These are phyloP conservation scores for Cutaneotrichosporon sp. DNA, from an alignment of 1,284 basidiomycete species.

Conservation along the genomic window DNA sequence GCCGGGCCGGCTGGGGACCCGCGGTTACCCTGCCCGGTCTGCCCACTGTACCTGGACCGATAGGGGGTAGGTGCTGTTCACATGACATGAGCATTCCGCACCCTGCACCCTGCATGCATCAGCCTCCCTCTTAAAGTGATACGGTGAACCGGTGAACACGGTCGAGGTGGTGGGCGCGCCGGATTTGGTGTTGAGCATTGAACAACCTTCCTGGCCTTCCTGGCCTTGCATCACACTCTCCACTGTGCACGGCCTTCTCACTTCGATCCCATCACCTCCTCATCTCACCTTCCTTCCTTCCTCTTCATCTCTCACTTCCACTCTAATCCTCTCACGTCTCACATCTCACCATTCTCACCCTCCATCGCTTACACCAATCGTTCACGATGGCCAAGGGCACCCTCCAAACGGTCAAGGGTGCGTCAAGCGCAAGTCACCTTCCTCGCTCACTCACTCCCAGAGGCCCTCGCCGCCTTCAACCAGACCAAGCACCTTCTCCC, in stretches of 20 bases:
- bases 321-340: too few relatives aligned
- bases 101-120: not conserved
- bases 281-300: too few relatives aligned
- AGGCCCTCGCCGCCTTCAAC: not conserved
- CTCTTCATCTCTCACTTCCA: too few relatives aligned
- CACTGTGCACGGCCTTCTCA: not conserved
- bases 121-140: too few relatives aligned
- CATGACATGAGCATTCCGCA: not conserved
- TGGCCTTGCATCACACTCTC: too few relatives aligned
- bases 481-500: constrained; percentile 8
- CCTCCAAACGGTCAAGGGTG: constrained; percentile 11
- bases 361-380: not conserved
- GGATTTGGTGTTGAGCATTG: not conserved
- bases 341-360: not conserved
- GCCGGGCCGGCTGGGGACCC: not conserved
- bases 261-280: too few relatives aligned
- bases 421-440: not conserved
- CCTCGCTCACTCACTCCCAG: constrained; percentile 3
- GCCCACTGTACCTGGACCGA: not conserved
- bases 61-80: not conserved
- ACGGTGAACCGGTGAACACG: too few relatives aligned
- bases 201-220: constrained; percentile 1
- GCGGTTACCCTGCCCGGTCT: not conserved
- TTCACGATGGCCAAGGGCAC: constrained; percentile 7
- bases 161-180: too few relatives aligned